Evolutionary conservation across 108 stramenopile genomes (phyloP), one percentile per base, ranked within the genome.

Genomic region (Discostella pseudostelligera): DNA sequence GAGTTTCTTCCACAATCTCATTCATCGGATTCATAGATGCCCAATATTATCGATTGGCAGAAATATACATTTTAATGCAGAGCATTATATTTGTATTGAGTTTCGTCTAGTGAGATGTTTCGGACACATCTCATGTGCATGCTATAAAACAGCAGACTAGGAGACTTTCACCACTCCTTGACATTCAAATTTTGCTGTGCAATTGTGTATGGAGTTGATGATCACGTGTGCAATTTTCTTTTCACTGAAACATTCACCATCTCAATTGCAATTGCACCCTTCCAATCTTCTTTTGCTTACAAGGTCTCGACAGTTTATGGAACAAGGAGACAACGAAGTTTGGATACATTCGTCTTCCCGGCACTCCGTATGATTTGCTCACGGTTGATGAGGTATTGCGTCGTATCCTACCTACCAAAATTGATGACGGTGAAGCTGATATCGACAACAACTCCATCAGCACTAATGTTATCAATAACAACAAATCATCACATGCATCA

Each of bases 371-470:
- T 51, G 54, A 57, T 22, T 22, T 67, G 8, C 39, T 74, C 46
- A 69, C 92, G 9, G 88, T 84, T 4, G 91, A 94, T 35, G 84
- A 95, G 78, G 76, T 93, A 5, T 75, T 97, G 26, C 66, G 70
- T 14, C 70, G 58, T 24, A 29, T 97, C 21, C 60, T 96, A 43
- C 92, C 92, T 1, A 43, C 54, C 22, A 35, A 59, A 0, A 17
- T 29, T 14, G 35, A 46, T 44, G 65, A 44, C 28, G 42, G 25
- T 14, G 20, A n/a, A 11, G 60, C 6, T 45, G 43, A 28, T 16
- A 22, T 13, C 25, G 28, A n/a, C 25, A 29, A 29, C 42, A 11
- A 42, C 11, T 20, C 8, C 6, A 0, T 14, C 10, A 28, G 26
- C 26, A 11, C 26, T 14, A 0, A 51, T 3, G 24, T 0, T 26